Evolutionary conservation across 192 early-diverging fungal genomes (phyloP).

Genomic region (Podila verticillata): DNA sequence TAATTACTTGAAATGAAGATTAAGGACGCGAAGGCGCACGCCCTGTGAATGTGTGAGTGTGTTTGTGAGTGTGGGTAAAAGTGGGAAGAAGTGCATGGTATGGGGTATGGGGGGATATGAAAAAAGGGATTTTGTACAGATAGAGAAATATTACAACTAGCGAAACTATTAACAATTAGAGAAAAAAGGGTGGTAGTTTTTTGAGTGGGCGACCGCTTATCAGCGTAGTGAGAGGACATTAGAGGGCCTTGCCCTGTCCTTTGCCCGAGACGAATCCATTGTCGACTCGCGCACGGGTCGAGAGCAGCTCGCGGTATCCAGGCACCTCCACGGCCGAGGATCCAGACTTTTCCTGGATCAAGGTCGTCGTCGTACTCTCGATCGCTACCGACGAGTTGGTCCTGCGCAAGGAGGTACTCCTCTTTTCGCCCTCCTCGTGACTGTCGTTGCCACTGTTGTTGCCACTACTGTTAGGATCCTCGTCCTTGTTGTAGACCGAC

Average conservation of each 20-base stretch:
- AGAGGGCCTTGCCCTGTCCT: slow-evolving; percentile 51
- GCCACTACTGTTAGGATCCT: slow-evolving; percentile 42
- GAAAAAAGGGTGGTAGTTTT: too few relatives aligned
- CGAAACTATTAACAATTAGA: too few relatives aligned
- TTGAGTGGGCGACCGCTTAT: too few relatives aligned
- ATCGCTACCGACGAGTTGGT: background rate
- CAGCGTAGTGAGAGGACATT: background rate
- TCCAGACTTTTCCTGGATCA: background rate
- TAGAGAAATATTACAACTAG: too few relatives aligned
- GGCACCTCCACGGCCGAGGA: slow-evolving; percentile 19
- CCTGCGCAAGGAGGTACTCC: background rate
- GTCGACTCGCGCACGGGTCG: slow-evolving; percentile 40
- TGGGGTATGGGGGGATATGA: too few relatives aligned
- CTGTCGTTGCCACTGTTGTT: slow-evolving; percentile 52
- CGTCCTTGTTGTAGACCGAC: slow-evolving; percentile 18
- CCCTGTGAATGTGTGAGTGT: too few relatives aligned
- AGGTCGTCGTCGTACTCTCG: background rate
- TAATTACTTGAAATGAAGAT: too few relatives aligned
- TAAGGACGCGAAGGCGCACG: too few relatives aligned
- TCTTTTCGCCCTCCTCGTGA: slow-evolving; percentile 34
- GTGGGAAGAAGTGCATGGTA: too few relatives aligned
- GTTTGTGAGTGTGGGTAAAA: too few relatives aligned
- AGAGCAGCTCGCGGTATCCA: slow-evolving; percentile 29
- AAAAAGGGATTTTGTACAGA: too few relatives aligned
- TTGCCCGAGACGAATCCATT: slow-evolving; percentile 49